Conservation (phyloP, 228 moss, liverwort and hornwort genomes). For the Sphagnum fallax region DNA sequence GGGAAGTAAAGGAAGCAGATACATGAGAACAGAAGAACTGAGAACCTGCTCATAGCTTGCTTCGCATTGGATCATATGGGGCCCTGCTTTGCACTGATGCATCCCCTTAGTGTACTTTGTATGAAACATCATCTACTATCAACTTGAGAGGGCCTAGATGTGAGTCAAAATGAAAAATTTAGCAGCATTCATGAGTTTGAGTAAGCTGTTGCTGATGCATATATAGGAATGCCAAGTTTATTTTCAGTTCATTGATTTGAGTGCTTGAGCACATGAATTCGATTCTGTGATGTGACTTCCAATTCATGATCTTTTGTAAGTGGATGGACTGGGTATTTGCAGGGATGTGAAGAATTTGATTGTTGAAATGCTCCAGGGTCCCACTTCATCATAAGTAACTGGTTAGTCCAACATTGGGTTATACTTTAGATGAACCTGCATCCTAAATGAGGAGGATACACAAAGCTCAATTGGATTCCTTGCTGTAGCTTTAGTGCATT, state of each 20-base stretch:
- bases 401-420: too few relatives aligned
- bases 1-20: not conserved
- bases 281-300: not conserved
- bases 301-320: not conserved
- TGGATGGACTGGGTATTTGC: constrained; percentile 1
- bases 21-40: not conserved
- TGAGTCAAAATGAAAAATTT: too few relatives aligned
- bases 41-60: not conserved
- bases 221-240: not conserved
- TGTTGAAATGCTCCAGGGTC: constrained; percentile 66
- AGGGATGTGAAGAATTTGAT: constrained; percentile 90
- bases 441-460: not conserved
- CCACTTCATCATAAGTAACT: not conserved
- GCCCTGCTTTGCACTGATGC: not conserved
- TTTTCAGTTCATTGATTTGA: not conserved
- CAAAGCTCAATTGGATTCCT: not conserved
- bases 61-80: not conserved
- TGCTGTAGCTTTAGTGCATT: too few relatives aligned
- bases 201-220: not conserved
- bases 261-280: not conserved
- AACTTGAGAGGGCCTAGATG: too few relatives aligned
- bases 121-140: too few relatives aligned
- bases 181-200: too few relatives aligned
- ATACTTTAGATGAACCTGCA: too few relatives aligned
- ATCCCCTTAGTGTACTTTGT: not conserved